phyloP scores from a whole-genome alignment of 2,329 filamentous ascomycete species.

The Ambrosiella beaveri region DNA sequence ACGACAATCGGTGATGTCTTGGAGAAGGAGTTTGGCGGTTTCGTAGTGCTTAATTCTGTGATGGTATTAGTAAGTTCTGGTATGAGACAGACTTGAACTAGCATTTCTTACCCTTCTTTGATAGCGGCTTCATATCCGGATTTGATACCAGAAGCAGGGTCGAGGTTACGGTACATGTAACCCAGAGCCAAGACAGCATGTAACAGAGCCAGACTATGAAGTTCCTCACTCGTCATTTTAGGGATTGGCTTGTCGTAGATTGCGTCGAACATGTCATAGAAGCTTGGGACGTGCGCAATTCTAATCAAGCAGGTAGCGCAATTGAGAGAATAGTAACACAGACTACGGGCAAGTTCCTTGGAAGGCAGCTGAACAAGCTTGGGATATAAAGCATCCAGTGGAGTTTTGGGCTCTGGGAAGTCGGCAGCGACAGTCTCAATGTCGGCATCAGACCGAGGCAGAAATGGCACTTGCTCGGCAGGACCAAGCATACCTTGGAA shows the following conservation, averaged over 20 bases:
- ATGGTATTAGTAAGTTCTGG: neutral
- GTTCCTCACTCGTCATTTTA: conserved; percentile 45
- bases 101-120: conserved; percentile 34
- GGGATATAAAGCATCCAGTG: conserved; percentile 21
- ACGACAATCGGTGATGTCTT: conserved; percentile 50
- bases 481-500: conserved; percentile 61
- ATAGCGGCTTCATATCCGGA: conserved; percentile 32
- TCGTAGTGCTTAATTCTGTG: conserved; percentile 57
- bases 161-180: conserved; percentile 49
- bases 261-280: conserved; percentile 58
- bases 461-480: conserved; percentile 41
- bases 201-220: conserved; percentile 50
- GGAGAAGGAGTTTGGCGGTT: conserved; percentile 45
- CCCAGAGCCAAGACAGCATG: conserved; percentile 56
- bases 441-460: conserved; percentile 32
- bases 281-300: conserved; percentile 66
- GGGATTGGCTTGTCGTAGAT: conserved; percentile 56
- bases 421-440: conserved; percentile 43
- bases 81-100: neutral
- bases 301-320: conserved; percentile 43
- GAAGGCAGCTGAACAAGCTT: conserved; percentile 53
- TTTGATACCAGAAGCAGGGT: conserved; percentile 32
- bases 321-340: conserved; percentile 39
- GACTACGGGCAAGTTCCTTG: conserved; percentile 33
- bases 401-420: conserved; percentile 41